Base-by-base conservation (phyloP, 2,329 filamentous ascomycete genomes). In the Calycina marina region DNA sequence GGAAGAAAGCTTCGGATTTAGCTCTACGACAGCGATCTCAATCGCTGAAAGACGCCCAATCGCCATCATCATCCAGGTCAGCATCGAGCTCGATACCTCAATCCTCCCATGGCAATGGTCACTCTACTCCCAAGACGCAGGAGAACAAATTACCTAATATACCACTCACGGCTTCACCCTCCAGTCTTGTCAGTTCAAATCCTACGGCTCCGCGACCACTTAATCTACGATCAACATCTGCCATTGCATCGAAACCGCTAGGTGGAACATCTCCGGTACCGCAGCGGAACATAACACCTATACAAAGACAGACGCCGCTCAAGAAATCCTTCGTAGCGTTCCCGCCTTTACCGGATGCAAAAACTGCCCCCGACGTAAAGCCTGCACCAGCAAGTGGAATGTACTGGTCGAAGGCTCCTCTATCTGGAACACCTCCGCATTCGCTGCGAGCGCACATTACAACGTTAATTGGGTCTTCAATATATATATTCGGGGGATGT, bases 401-500 rank as follows among this genome's bases (percentile, higher is more conserved):
- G 74, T 80, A 80, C 57, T 79, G 75, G 73, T 77, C 72, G 32
- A 65, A 62, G 20, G 73, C 74, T 6, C 69, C 67, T 5, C 62
- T 69, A n/a, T 77, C 73, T 3, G 75, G 75, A 15, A 58, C 63
- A 15, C 58, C 70, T 24, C 72, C 74, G 47, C 67, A 69, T 11
- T 64, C 69, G 14, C 55, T 79, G 36, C 65, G 75, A 34, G 75
- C 75, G 11, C 75, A 80, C 53, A 78, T 74, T 27, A 70, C 69
- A 18, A 77, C 74, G 13, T 57, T 77, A 18, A 60, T 79, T 25
- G 74, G 73, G 6, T 76, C 69, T 34, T 78, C 72, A 45, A 62
- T 80, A 34, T 79, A 69, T 49, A 62, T 79, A 13, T 80, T 80
- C 49, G 75, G 75, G 15, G 75, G 75, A 8, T 79, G 75, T 54